Conservation (phyloP, 345 rosid genomes). For the Gossypium thurberi region DNA sequence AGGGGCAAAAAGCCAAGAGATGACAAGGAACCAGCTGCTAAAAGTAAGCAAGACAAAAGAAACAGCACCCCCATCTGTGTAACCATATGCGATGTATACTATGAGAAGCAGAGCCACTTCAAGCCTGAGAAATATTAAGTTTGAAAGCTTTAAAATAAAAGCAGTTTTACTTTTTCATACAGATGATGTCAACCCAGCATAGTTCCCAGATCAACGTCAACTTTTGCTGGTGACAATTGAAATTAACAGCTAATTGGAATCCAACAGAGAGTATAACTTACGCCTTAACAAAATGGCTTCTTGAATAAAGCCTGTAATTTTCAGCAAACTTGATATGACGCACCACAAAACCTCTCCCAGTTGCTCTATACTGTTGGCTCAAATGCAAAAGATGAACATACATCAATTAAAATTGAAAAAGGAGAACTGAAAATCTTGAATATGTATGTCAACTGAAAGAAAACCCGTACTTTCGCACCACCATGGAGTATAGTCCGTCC, state of each 20-base stretch:
- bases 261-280: slow-evolving; percentile 31
- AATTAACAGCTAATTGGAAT: neutral
- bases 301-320: slow-evolving; percentile 90
- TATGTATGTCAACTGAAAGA: neutral
- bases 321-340: slow-evolving; percentile 97
- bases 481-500: slow-evolving; percentile 99
- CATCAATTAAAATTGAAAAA: slow-evolving; percentile 11
- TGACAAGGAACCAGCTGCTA: slow-evolving; percentile 97
- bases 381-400: slow-evolving; percentile 16
- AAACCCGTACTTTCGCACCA: slow-evolving; percentile 76
- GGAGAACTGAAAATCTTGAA: neutral
- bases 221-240: neutral
- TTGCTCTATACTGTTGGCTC: slow-evolving; percentile 77
- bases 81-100: slow-evolving; percentile 92
- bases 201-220: neutral
- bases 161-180: neutral
- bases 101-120: slow-evolving; percentile 96
- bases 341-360: slow-evolving; percentile 98
- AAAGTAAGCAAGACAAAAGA: slow-evolving; percentile 73
- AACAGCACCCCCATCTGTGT: slow-evolving; percentile 60
- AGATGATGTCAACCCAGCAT: neutral
- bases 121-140: slow-evolving; percentile 44
- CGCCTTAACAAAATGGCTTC: slow-evolving; percentile 99
- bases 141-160: slow-evolving; percentile 15
- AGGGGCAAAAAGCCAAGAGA: slow-evolving; percentile 98